These are phyloP conservation scores for Mortierella antarctica DNA, from an alignment of 192 early-diverging fungal species.

Conservation along the genomic window DNA sequence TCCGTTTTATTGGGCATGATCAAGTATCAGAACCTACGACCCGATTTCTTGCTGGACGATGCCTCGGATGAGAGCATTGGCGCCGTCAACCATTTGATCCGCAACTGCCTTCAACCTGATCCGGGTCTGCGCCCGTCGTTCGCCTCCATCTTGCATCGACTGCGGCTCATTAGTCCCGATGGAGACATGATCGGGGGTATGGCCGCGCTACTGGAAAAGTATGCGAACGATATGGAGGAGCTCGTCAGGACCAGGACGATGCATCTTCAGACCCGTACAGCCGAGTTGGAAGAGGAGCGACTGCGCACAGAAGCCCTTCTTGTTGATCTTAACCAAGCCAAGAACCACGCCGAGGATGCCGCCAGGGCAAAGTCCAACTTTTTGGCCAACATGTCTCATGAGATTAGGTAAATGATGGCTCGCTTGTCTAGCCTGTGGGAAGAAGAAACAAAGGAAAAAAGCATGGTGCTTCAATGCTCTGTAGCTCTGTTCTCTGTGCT, in stretches of 20 bases:
- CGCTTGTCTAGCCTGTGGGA: neutral
- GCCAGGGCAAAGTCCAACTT: constrained; percentile 64
- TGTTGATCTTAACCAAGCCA: constrained; percentile 54
- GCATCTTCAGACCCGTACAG: constrained; percentile 55
- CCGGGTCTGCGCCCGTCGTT: constrained; percentile 30
- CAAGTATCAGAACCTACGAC: constrained; percentile 36
- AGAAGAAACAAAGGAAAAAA: no score
- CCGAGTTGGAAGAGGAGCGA: constrained; percentile 57
- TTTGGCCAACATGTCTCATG: constrained; percentile 86
- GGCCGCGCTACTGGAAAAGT: constrained; percentile 56
- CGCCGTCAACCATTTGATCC: constrained; percentile 50
- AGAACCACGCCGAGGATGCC: constrained; percentile 61
- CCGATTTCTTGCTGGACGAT: constrained; percentile 46
- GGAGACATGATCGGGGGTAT: constrained; percentile 57
- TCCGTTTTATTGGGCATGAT: constrained; percentile 21
- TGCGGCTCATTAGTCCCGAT: constrained; percentile 44
- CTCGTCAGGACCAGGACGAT: constrained; percentile 53
- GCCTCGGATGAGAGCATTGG: constrained; percentile 47
- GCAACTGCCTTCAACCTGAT: constrained; percentile 37
- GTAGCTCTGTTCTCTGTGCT: neutral
- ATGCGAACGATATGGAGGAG: constrained; percentile 60
- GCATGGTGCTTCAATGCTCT: neutral
- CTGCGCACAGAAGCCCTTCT: constrained; percentile 45
- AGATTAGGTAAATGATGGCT: constrained; percentile 23
- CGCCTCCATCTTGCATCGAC: constrained; percentile 26